Evolutionary conservation across 306 rosid genomes (phyloP).

Genomic region (Cucumis hystrix): DNA sequence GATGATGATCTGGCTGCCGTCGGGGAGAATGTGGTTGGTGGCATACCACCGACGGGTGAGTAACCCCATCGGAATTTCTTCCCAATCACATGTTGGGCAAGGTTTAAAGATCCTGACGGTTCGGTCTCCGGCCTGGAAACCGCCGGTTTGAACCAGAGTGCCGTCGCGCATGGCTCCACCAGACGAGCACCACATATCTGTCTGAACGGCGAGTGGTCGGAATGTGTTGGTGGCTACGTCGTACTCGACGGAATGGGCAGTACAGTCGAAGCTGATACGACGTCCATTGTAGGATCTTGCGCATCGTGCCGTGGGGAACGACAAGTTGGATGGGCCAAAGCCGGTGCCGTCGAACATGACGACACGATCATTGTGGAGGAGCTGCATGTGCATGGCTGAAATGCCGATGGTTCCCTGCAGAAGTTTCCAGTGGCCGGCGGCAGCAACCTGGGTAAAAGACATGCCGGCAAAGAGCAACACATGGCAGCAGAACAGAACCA

Average conservation of each 20-base stretch:
- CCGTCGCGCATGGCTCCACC: slow-evolving; percentile 60
- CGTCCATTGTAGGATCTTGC: slow-evolving; percentile 23
- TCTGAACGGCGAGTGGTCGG: slow-evolving; percentile 17
- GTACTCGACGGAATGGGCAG: slow-evolving; percentile 69
- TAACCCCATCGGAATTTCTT: slow-evolving; percentile 37
- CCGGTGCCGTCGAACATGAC: slow-evolving; percentile 70
- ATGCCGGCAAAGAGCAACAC: not conserved
- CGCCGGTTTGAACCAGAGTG: slow-evolving; percentile 65
- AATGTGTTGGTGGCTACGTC: slow-evolving; percentile 33
- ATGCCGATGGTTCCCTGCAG: slow-evolving; percentile 46
- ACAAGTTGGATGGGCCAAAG: slow-evolving; percentile 53
- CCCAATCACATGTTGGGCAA: slow-evolving; percentile 58
- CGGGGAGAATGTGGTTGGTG: slow-evolving; percentile 58
- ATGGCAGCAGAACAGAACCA: not conserved
- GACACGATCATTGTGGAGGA: slow-evolving; percentile 47
- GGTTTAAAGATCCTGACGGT: slow-evolving; percentile 48
- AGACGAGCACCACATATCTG: slow-evolving; percentile 83
- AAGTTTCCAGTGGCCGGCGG: slow-evolving; percentile 34
- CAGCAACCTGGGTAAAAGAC: not conserved
- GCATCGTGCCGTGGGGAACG: slow-evolving; percentile 38
- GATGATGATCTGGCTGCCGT: slow-evolving; percentile 43
- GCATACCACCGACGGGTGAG: slow-evolving; percentile 70
- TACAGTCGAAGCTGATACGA: slow-evolving; percentile 41
- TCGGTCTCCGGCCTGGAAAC: slow-evolving; percentile 54
- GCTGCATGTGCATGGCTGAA: slow-evolving; percentile 91